These are phyloP conservation scores for Microbotryomycetes sp. DNA, from an alignment of 1,284 basidiomycete species.

Conservation along the genomic window DNA sequence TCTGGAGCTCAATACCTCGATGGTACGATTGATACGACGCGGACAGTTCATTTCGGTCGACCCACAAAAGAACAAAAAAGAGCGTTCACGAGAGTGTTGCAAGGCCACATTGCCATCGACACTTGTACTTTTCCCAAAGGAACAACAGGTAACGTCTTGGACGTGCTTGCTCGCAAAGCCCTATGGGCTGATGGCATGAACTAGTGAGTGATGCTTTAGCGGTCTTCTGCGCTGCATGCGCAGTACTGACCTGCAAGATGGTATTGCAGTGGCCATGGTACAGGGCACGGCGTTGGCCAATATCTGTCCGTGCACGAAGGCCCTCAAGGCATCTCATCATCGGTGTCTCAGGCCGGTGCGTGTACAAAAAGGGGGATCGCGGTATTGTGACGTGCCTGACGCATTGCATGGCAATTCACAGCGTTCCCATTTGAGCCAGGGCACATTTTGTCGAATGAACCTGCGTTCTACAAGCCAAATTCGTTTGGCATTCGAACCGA, in stretches of 20 bases:
- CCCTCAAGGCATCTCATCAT: constrained; percentile 76
- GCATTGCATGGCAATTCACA: constrained; percentile 31
- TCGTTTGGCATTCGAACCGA: constrained; percentile 90
- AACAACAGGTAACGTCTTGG: constrained; percentile 68
- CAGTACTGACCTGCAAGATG: neutral
- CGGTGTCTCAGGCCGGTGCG: constrained; percentile 48
- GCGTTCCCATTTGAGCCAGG: constrained; percentile 65
- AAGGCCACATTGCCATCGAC: constrained; percentile 92
- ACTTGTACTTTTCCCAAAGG: constrained; percentile 76
- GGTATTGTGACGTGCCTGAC: constrained; percentile 1
- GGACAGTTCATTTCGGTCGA: constrained; percentile 78
- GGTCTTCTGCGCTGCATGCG: neutral
- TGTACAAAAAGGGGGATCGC: neutral
- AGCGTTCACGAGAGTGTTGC: constrained; percentile 88
- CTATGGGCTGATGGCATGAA: constrained; percentile 85
- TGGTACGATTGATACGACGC: constrained; percentile 87
- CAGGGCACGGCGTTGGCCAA: constrained; percentile 86
- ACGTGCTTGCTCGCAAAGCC: constrained; percentile 75
- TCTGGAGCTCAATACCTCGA: constrained; percentile 50
- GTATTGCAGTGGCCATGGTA: constrained; percentile 45
- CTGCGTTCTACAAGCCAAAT: constrained; percentile 88
- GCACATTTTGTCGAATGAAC: constrained; percentile 89
- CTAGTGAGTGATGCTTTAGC: constrained; percentile 38
- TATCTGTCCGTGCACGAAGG: constrained; percentile 93
- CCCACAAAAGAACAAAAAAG: constrained; percentile 74